Conservation (phyloP, 345 rosid species). For the Rhodamnia argentea region DNA sequence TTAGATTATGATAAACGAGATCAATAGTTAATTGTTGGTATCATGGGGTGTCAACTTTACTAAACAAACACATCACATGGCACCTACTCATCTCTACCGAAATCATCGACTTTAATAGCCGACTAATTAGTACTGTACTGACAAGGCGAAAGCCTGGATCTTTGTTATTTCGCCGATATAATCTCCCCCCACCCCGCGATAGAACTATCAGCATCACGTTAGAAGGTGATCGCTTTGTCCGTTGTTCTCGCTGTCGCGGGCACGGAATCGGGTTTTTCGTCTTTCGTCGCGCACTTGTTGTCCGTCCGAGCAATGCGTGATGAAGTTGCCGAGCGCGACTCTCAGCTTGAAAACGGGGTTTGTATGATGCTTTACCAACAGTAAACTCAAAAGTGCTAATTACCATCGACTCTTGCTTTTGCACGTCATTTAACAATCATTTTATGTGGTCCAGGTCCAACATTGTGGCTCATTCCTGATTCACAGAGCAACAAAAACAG, state of each 20-base stretch:
- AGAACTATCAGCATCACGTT: background rate
- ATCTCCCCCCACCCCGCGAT: background rate
- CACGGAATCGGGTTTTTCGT: background rate
- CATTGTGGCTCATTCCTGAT: background rate
- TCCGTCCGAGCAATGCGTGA: background rate
- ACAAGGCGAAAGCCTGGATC: background rate
- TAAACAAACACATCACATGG: background rate
- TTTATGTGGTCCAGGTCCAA: background rate
- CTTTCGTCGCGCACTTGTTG: background rate
- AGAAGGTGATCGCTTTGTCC: background rate
- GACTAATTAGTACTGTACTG: background rate
- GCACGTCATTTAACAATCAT: background rate
- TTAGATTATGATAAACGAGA: background rate
- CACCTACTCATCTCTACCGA: background rate
- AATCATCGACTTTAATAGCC: background rate
- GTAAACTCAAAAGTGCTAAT: too few species aligned
- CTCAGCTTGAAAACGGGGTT: too few species aligned
- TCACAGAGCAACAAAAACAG: background rate
- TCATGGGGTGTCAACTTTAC: background rate
- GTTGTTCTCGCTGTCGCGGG: background rate
- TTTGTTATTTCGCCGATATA: background rate
- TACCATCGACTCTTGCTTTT: too few species aligned
- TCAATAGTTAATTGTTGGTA: background rate
- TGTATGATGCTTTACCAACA: too few species aligned
- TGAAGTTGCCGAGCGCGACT: too few species aligned